Evolutionary conservation across 2,329 filamentous ascomycete species (phyloP).

Genomic region (Diaporthe destruens): DNA sequence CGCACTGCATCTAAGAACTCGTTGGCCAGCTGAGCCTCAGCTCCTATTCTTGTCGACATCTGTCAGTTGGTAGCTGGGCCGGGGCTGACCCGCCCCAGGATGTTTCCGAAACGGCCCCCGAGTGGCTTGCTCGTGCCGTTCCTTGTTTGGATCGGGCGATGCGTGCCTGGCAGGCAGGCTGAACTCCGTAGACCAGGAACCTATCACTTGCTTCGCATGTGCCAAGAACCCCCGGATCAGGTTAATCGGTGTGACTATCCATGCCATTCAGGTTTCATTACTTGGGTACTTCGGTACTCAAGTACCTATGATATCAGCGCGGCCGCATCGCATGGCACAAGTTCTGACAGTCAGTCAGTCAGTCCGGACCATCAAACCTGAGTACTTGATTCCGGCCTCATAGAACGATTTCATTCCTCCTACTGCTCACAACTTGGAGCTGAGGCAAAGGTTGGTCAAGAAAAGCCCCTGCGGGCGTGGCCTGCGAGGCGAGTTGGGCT

Average conservation of each 20-base stretch:
- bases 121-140: neutral
- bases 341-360: neutral
- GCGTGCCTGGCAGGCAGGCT: no score
- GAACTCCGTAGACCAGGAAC: no score
- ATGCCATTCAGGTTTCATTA: no score
- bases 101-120: constrained; percentile 20
- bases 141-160: no score
- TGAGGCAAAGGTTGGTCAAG: no score
- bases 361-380: neutral
- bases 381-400: no score
- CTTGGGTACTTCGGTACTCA: no score
- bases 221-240: neutral
- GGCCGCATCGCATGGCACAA: neutral
- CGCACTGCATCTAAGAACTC: no score
- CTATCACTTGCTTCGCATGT: neutral
- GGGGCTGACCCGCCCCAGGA: constrained; percentile 6
- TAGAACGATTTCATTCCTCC: no score
- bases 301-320: constrained; percentile 25
- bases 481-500: no score
- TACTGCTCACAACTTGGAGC: no score
- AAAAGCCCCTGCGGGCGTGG: no score
- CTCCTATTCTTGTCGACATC: constrained; percentile 9
- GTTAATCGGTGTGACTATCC: neutral
- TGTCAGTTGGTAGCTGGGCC: neutral
- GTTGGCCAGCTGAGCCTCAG: neutral